Conservation (phyloP, 2,329 filamentous ascomycete genomes). For the Fonsecaea multimorphosa region DNA sequence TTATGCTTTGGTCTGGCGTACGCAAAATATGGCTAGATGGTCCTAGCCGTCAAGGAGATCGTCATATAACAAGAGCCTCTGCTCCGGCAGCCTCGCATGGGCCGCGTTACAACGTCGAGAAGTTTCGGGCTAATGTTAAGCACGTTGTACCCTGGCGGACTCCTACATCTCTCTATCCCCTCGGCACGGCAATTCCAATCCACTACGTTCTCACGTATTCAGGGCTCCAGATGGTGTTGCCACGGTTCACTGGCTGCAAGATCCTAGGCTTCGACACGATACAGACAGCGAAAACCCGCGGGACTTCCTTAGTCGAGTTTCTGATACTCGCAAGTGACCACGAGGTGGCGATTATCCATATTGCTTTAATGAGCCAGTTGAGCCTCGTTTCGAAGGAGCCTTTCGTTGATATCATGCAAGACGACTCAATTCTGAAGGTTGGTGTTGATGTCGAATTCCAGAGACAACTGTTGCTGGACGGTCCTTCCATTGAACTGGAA, state of each 20-base stretch:
- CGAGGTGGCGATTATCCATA: slow-evolving; percentile 25
- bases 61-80: no score
- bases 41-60: neutral
- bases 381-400: slow-evolving; percentile 2
- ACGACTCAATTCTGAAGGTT: slow-evolving; percentile 29
- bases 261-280: slow-evolving; percentile 25
- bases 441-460: slow-evolving; percentile 27
- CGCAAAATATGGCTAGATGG: neutral
- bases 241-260: slow-evolving; percentile 15
- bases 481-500: slow-evolving; percentile 17
- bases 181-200: slow-evolving; percentile 19
- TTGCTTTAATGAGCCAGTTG: slow-evolving; percentile 16
- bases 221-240: slow-evolving; percentile 9
- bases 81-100: neutral
- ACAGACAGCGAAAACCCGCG: neutral
- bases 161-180: slow-evolving; percentile 23
- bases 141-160: slow-evolving; percentile 12
- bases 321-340: slow-evolving; percentile 22
- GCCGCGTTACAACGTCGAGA: neutral
- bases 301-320: slow-evolving; percentile 15
- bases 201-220: slow-evolving; percentile 13
- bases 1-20: slow-evolving; percentile 14
- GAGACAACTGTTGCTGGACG: slow-evolving; percentile 4
- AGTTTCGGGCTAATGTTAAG: neutral
- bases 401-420: slow-evolving; percentile 18